Evolutionary conservation across 1,139 yeast genomes (phyloP), one percentile per base, ranked within the genome.

Genomic region (Petasospora rhodanensis): DNA sequence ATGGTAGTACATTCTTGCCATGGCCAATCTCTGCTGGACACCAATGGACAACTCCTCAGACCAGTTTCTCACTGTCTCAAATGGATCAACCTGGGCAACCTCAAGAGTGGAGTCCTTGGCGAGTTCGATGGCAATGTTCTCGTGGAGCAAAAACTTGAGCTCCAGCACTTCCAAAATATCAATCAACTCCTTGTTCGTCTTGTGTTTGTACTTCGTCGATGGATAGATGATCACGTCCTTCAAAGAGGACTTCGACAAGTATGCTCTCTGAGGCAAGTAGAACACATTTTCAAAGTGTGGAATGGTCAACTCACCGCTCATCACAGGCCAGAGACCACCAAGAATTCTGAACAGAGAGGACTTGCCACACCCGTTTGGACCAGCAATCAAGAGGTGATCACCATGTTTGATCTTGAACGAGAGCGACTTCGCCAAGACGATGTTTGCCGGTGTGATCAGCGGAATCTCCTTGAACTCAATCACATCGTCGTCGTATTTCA

Each of bases 281-380:
- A 87, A 89, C 55, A 89, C 79, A 31, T 67, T 64, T 36, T 69
- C 66, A 6, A 77, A 65, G 25, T 70, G 70, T 9, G 95, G 95
- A 31, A 85, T 75, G 6, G 71, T 70, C 29, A 85, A 71, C 22
- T 67, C 62, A 20, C 85, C 79, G 32, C 73, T 72, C 27, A 61
- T 54, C 16, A 89, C 80, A 2, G 94, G 95, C 97, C 97, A 89
- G 45, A 89, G 68, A 0, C 96, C 96, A 35, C 96, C 96, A 31
- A 89, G 69, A 54, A 89, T 76, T 54, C 96, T 73, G 59, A 89
- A 89, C 39, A 89, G 63, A 0, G 96, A 87, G 0, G 96, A 86
- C 59, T 89, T 89, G 22, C 97, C 97, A 38, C 95, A 84, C 2
- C 96, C 96, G 54, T 89, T 89, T 7, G 96, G 96, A 0, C 96